Evolutionary conservation across 257 asterid genomes (phyloP), one percentile per base, ranked within the genome.

Genomic region (Solanum neorickii): DNA sequence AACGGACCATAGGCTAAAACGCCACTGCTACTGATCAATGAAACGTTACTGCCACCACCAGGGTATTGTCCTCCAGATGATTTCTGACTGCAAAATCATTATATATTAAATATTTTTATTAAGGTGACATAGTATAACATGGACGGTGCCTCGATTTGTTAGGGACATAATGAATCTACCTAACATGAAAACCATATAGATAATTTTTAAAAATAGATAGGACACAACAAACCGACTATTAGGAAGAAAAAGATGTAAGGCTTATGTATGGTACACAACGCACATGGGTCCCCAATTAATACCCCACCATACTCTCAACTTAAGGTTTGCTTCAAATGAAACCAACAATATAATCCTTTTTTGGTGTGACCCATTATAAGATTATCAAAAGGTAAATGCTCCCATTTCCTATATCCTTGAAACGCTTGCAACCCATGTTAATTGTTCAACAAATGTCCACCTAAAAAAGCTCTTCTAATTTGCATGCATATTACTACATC

Each of bases 1-100:
- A 59, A 12, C 20, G 82, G 91, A 47, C 11, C 16, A 31, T 33
- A 47, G 83, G 27, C 6, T 66, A 56, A 85, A 33, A 83, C 82
- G 68, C 84, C 59, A 49, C 91, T 89, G 82, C 92, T 91, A 29
- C 93, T 69, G n/a, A 88, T 87, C 87, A 88, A 77, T 3, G 95
- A 90, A 65, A 87, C 92, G 66, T 75, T 85, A 39, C 90, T 90
- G 12, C 85, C 84, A 46, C 91, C 86, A 60, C 91, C 93, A 9
- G 83, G 10, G 31, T 87, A 37, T 87, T 83, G 87, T 12, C 89
- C 89, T 87, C 93, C 97, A 29, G 90, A 89, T 86, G 97, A 86
- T 89, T 93, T 93, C 87, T 91, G 83, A 62, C 97, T 94, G 95
- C 93, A 91, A 65, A 12, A 25, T 73, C n/a, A 1, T 82, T 20